phyloP scores from a whole-genome alignment of 2,329 filamentous ascomycete genomes.

The Keithomyces neogunnii region DNA sequence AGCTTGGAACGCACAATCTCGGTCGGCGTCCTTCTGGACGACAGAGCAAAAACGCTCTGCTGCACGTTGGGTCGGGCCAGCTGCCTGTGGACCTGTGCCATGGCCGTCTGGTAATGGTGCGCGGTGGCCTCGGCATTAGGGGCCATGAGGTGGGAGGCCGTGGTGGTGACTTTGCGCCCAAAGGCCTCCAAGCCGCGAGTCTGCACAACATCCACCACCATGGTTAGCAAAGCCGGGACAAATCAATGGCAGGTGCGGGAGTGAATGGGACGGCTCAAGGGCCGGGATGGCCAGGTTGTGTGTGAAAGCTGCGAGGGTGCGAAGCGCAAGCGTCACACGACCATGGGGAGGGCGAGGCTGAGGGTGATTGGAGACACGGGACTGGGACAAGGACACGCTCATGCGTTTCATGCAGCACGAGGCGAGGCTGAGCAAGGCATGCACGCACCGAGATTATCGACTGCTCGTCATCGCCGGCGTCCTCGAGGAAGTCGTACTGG shows the following conservation, averaged over 20 bases:
- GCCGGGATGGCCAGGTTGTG: neutral
- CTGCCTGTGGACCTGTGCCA: conserved; percentile 84
- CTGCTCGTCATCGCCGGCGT: conserved; percentile 38
- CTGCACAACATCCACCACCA: conserved; percentile 34
- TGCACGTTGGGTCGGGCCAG: conserved; percentile 77
- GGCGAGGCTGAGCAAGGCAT: too few relatives aligned
- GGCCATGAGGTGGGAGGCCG: conserved; percentile 81
- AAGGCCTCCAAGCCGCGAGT: conserved; percentile 86
- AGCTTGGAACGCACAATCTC: conserved; percentile 89
- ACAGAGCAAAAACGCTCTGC: conserved; percentile 80
- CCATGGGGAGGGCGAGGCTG: conserved; percentile 7
- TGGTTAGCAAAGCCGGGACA: conserved; percentile 6
- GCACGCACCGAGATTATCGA: conserved; percentile 33
- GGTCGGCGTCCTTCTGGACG: conserved; percentile 77
- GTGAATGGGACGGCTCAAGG: conserved; percentile 1
- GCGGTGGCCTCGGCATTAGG: conserved; percentile 44
- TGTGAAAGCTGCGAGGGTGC: neutral
- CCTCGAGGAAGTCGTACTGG: conserved; percentile 37
- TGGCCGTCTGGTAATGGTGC: conserved; percentile 74
- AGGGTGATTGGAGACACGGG: conserved; percentile 1
- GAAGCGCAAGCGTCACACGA: conserved; percentile 18
- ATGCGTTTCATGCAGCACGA: too few relatives aligned
- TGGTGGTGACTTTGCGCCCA: conserved; percentile 88
- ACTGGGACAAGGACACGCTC: neutral
- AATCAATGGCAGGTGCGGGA: conserved; percentile 1